Evolutionary conservation across 1,284 basidiomycete species (phyloP), one percentile per base, ranked within the genome.

Genomic region (Boletellus deceptivus): DNA sequence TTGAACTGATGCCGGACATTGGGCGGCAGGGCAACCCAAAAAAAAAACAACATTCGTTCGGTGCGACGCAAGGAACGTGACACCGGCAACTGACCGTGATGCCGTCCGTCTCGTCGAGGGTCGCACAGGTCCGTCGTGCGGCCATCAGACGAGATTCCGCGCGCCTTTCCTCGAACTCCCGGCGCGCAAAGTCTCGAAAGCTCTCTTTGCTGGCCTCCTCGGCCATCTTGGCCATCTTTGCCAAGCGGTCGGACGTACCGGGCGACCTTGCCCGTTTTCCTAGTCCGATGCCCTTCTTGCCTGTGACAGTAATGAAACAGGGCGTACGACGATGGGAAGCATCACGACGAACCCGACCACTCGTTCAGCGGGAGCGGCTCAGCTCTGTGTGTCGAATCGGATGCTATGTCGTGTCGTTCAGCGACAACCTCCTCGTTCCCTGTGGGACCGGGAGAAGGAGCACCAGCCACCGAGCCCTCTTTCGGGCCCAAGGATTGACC

Each of bases 201-300:
- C 75, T 77, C 36, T 73, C 73, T 43, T 83, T 77, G 29, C 70
- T 72, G 45, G 73, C 70, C 6, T 77, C 77, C 55, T 89, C 85
- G 10, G 78, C 78, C 73, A 83, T 79, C 68, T 81, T 84, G 0
- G 84, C 83, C 75, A 86, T 85, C 71, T 91, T 91, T 16, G 83
- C 83, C 33, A 84, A 68, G 42, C 84, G 76, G 49, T 86, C 83
- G 14, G 78, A 70, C 13, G 76, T 70, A 35, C 72, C 73, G 9
- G 88, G 86, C 0, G 89, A 89, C 20, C 88, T 72, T 1, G 83
- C 70, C 10, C 89, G 83, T 62, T 90, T 90, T 35, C 79, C 75
- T 22, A 80, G 61, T 13, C 89, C 90, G 40, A 92, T 87, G 24
- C 89, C 89, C 59, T 78, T 82, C 69, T 80, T 86, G 29, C 90